Conservation (phyloP, 208 protist species). For the Leishmania guyanensis region DNA sequence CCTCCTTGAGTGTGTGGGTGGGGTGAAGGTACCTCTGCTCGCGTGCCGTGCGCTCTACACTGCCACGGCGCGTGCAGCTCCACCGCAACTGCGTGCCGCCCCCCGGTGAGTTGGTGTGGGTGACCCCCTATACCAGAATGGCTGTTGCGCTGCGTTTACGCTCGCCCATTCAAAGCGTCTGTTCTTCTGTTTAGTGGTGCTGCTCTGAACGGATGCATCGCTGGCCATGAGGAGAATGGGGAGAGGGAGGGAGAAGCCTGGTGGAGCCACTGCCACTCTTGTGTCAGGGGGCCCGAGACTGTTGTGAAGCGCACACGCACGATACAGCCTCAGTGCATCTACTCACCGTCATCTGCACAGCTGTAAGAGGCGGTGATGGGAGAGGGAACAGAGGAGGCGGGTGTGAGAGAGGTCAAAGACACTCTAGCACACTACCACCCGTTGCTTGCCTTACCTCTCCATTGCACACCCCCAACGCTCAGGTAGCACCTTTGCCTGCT, state of each 20-base stretch:
- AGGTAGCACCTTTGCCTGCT: too few relatives aligned
- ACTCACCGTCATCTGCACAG: background rate
- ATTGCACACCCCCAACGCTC: background rate
- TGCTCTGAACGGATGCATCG: background rate
- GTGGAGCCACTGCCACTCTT: background rate
- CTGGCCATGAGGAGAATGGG: background rate
- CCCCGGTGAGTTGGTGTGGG: background rate
- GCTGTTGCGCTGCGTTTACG: background rate
- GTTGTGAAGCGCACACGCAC: background rate
- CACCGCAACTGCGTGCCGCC: background rate
- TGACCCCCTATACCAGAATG: background rate
- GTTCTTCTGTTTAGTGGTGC: background rate
- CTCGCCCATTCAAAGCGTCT: background rate
- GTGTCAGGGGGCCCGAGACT: background rate
- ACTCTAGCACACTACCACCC: background rate
- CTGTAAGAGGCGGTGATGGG: background rate
- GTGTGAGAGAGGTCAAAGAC: background rate
- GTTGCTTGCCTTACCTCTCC: background rate
- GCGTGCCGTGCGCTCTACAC: background rate
- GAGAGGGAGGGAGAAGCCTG: background rate
- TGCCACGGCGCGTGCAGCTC: background rate
- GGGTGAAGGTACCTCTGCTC: too few relatives aligned
- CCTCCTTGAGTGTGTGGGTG: background rate
- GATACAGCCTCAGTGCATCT: background rate
- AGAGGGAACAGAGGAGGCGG: background rate